phyloP scores from a whole-genome alignment of 768 basidiomycete genomes.

The Russula griseocarnosa region DNA sequence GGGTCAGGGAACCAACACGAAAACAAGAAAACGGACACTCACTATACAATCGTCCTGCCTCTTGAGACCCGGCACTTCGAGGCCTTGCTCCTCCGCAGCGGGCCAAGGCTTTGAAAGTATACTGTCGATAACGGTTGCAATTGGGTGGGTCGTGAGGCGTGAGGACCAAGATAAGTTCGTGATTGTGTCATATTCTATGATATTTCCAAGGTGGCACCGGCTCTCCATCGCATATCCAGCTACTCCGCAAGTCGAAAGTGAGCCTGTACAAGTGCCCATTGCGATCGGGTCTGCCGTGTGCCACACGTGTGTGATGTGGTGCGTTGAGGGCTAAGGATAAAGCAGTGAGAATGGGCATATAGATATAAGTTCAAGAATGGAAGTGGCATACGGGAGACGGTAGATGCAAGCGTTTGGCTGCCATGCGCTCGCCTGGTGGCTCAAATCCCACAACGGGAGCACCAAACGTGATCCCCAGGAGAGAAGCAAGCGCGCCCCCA shows the following conservation, averaged over 20 bases:
- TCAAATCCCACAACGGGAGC: constrained; percentile 88
- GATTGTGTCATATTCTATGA: constrained; percentile 91
- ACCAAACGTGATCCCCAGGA: constrained; percentile 87
- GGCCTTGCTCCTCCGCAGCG: constrained; percentile 53
- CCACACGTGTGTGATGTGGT: constrained; percentile 83
- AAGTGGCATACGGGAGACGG: constrained; percentile 65
- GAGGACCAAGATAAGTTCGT: constrained; percentile 81
- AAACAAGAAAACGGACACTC: constrained; percentile 31
- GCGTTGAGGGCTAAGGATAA: constrained; percentile 52
- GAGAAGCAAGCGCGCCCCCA: constrained; percentile 82
- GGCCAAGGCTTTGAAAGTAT: constrained; percentile 70
- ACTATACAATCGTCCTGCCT: constrained; percentile 70
- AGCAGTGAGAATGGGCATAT: background rate
- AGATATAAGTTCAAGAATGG: background rate
- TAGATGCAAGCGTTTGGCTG: constrained; percentile 77
- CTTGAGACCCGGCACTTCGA: constrained; percentile 56
- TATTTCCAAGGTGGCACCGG: constrained; percentile 52
- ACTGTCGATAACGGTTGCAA: constrained; percentile 72
- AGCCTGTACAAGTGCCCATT: constrained; percentile 77
- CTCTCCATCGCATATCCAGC: constrained; percentile 86
- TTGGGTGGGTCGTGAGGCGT: constrained; percentile 75
- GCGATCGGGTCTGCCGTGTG: constrained; percentile 94
- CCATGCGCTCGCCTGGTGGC: constrained; percentile 57
- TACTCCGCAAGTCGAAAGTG: constrained; percentile 73
- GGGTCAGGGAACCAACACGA: background rate